phyloP scores from a whole-genome alignment of 2,329 filamentous ascomycete species.

The Pseudocercospora cruenta region DNA sequence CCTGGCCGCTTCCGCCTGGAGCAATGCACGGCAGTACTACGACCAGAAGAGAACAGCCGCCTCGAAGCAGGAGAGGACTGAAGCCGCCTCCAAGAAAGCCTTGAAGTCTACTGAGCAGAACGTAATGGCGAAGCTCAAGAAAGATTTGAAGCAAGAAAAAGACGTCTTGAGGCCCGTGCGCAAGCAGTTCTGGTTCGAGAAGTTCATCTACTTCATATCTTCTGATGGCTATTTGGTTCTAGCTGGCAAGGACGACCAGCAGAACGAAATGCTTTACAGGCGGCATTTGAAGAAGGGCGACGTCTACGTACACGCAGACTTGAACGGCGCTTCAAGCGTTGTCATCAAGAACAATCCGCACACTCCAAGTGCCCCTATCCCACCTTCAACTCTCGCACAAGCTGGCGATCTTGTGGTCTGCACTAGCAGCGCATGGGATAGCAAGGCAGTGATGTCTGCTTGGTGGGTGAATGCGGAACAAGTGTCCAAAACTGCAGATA shows the following conservation, averaged over 20 bases:
- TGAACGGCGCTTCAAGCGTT: constrained; percentile 80
- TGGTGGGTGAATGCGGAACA: constrained; percentile 95
- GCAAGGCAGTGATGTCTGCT: constrained; percentile 90
- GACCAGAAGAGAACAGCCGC: constrained; percentile 83
- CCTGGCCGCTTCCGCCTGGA: constrained; percentile 78
- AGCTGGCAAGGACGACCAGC: constrained; percentile 80
- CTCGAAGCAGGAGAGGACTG: constrained; percentile 83
- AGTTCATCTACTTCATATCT: constrained; percentile 93
- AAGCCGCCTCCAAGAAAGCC: constrained; percentile 77
- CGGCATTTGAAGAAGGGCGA: constrained; percentile 86
- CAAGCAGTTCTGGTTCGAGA: constrained; percentile 92
- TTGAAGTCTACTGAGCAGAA: constrained; percentile 90
- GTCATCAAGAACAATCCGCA: constrained; percentile 85
- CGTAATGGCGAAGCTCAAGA: constrained; percentile 82
- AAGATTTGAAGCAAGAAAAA: constrained; percentile 88
- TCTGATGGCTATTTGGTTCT: constrained; percentile 93
- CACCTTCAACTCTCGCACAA: constrained; percentile 87
- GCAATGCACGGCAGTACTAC: constrained; percentile 90
- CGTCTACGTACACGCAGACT: constrained; percentile 86
- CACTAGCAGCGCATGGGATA: constrained; percentile 90
- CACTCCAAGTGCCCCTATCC: constrained; percentile 81
- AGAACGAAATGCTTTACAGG: constrained; percentile 90
- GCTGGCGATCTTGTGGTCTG: constrained; percentile 84
- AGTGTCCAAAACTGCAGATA: constrained; percentile 80
- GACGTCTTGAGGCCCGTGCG: constrained; percentile 80